These are phyloP conservation scores for Fusarium udum DNA, from an alignment of 2,329 filamentous ascomycete species.

Conservation along the genomic window DNA sequence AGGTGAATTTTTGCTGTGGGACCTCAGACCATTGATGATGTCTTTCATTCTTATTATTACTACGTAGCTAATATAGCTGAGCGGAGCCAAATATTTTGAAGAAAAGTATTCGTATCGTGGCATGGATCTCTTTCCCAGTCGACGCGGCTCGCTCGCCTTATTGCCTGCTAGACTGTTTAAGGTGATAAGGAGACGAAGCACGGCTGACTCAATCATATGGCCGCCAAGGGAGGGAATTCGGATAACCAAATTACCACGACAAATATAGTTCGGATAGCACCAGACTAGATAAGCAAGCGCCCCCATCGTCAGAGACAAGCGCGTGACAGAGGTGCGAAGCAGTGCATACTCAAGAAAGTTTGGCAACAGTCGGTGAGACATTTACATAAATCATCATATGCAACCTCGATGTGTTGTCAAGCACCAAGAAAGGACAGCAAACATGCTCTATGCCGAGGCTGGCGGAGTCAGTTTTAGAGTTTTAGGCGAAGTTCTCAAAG, in stretches of 20 bases:
- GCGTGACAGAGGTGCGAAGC: slow-evolving; percentile 17
- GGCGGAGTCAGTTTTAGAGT: slow-evolving; percentile 33
- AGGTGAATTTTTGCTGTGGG: slow-evolving; percentile 1
- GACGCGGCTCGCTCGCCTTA: background rate
- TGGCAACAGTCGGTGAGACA: slow-evolving; percentile 29
- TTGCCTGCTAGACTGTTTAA: background rate
- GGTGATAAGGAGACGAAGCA: slow-evolving; percentile 5
- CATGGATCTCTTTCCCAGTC: background rate
- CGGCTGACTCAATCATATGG: slow-evolving; percentile 30
- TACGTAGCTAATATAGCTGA: background rate
- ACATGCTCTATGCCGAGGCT: slow-evolving; percentile 10
- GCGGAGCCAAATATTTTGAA: background rate
- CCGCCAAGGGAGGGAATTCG: background rate
- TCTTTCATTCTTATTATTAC: background rate
- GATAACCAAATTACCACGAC: slow-evolving; percentile 13
- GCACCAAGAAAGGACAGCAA: background rate
- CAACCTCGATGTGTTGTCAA: slow-evolving; percentile 7
- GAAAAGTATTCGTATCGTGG: background rate
- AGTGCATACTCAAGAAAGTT: background rate
- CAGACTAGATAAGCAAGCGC: slow-evolving; percentile 21
- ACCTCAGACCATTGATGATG: background rate
- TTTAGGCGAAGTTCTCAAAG: slow-evolving; percentile 35
- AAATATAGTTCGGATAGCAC: slow-evolving; percentile 22
- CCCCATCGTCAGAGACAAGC: slow-evolving; percentile 6
- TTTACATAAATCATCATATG: background rate